phyloP scores from a whole-genome alignment of 306 rosid genomes.

The Glycine soja region DNA sequence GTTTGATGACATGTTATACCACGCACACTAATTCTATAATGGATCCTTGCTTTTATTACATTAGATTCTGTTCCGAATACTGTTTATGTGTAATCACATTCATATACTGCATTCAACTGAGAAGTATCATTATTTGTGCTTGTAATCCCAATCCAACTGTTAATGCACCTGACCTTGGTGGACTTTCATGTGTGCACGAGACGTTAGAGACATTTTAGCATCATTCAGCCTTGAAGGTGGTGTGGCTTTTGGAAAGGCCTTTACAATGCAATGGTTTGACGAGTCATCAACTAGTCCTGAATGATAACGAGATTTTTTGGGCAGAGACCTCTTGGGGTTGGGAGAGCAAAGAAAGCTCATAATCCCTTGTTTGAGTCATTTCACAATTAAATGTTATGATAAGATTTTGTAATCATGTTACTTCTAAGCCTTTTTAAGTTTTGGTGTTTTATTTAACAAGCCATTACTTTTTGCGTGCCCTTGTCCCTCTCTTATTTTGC shows the following conservation, averaged over 20 bases:
- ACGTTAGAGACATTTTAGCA: neutral
- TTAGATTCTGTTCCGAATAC: slow-evolving; percentile 8
- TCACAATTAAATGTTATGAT: neutral
- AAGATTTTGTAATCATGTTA: neutral
- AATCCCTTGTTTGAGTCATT: slow-evolving; percentile 23
- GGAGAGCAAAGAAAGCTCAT: neutral
- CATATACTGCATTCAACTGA: slow-evolving; percentile 45
- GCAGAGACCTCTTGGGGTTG: neutral
- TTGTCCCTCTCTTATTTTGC: too few relatives aligned
- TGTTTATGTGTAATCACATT: slow-evolving; percentile 34
- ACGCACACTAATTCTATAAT: slow-evolving; percentile 18
- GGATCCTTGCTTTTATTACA: slow-evolving; percentile 19
- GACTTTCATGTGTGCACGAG: neutral
- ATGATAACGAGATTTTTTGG: slow-evolving; percentile 1
- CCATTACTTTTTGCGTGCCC: neutral
- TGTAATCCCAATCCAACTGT: neutral
- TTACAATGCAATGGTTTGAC: neutral
- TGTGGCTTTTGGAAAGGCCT: neutral
- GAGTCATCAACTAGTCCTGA: slow-evolving; percentile 15
- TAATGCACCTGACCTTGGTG: neutral
- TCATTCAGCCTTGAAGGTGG: neutral
- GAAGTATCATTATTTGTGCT: slow-evolving; percentile 46
- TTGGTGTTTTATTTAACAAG: neutral
- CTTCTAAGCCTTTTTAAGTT: neutral
- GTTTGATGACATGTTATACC: slow-evolving; percentile 27